These are phyloP conservation scores for Fusarium sp. DNA, from an alignment of 2,329 filamentous ascomycete genomes.

Conservation along the genomic window DNA sequence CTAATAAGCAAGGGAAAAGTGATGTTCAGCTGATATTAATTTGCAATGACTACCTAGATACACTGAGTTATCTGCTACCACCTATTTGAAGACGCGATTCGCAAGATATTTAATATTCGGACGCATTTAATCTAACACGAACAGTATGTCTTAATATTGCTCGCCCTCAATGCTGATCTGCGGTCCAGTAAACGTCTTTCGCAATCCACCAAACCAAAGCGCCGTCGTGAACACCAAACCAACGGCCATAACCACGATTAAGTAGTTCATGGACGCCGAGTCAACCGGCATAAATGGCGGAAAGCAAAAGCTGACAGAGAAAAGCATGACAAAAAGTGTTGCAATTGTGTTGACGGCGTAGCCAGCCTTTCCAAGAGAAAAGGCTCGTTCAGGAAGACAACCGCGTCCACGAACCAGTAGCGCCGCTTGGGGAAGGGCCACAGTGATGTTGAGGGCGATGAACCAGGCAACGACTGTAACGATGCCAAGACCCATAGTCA, in stretches of 20 bases:
- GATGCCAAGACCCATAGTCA: conserved; percentile 40
- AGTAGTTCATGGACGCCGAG: conserved; percentile 41
- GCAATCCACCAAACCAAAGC: conserved; percentile 34
- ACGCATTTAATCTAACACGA: too few relatives aligned
- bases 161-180: conserved; percentile 16
- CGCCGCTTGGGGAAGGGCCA: conserved; percentile 39
- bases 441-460: conserved; percentile 43
- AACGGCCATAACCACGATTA: conserved; percentile 42
- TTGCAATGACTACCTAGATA: too few relatives aligned
- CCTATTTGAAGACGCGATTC: too few relatives aligned
- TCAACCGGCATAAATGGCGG: conserved; percentile 36
- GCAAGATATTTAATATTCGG: too few relatives aligned
- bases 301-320: conserved; percentile 43
- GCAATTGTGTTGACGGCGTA: conserved; percentile 36
- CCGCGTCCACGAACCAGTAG: conserved; percentile 39
- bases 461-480: conserved; percentile 40
- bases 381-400: conserved; percentile 40
- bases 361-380: conserved; percentile 42
- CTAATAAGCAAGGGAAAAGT: too few relatives aligned
- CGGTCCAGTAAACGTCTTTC: conserved; percentile 40
- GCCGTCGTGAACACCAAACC: conserved; percentile 33
- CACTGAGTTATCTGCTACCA: too few relatives aligned
- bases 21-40: too few relatives aligned
- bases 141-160: background rate
- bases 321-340: conserved; percentile 39